Conservation (phyloP, 805 yeast species). For the Scheffersomyces coipomensis region DNA sequence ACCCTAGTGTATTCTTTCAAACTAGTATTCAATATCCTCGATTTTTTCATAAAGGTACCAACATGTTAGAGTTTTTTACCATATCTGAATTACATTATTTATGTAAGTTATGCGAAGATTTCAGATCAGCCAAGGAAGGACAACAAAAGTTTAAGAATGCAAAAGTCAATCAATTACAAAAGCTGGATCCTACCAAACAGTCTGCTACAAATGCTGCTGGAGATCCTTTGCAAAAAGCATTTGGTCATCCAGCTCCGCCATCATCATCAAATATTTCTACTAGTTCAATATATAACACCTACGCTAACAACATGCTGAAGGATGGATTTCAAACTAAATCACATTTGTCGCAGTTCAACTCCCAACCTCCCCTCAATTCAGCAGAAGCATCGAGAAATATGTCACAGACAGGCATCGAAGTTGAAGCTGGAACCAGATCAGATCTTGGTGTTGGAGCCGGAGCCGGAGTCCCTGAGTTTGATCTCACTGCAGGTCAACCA, state of each 20-base stretch:
- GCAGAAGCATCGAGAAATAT: no score
- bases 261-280: no score
- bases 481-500: no score
- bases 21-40: constrained; percentile 22
- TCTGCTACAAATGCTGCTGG: neutral
- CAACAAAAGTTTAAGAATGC: constrained; percentile 10
- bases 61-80: constrained; percentile 36
- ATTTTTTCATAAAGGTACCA: constrained; percentile 35
- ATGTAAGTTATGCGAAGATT: constrained; percentile 37
- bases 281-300: no score
- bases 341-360: no score
- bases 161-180: constrained; percentile 1
- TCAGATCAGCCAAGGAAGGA: constrained; percentile 33
- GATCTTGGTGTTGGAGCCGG: no score
- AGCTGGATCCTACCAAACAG: neutral
- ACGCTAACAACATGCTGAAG: no score
- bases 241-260: neutral
- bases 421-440: no score
- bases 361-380: no score
- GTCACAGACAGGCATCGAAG: no score
- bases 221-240: neutral
- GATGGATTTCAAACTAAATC: no score
- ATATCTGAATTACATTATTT: constrained; percentile 33
- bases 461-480: no score
- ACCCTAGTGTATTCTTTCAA: constrained; percentile 35